Evolutionary conservation across 2,329 filamentous ascomycete genomes (phyloP), one percentile per base, ranked within the genome.

Genomic region (Verticillium dahliae): DNA sequence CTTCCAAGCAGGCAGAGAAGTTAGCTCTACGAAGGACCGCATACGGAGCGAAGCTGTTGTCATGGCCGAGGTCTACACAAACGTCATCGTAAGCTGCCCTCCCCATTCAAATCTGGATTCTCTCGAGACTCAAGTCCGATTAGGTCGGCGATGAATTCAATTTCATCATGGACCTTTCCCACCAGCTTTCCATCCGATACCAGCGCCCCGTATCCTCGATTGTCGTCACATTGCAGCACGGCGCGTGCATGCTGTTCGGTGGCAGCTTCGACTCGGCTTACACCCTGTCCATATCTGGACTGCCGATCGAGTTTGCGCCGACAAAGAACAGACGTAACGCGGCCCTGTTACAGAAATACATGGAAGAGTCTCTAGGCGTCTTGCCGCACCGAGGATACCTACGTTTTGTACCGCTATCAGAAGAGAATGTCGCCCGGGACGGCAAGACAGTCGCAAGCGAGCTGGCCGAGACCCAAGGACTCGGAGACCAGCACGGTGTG

Each of bases 251-350:
- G 67, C 79, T 91, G 61, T 88, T 94, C 63, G 90, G 85, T 1
- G 90, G 88, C 39, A 87, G 86, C 5, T 89, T 91, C 65, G 89
- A 92, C 58, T 89, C 91, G 3, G 90, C 91, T 22, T 97, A 97
- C 70, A 83, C 88, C 63, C 79, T 96, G 69, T 89, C 85, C 38
- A 84, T 97, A 62, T 88, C 84, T 39, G 87, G 91, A 0, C 79
- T 95, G 10, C 81, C 89, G 1, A 80, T 80, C 11, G 83, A 91
- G 65, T 77, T 95, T 62, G 87, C 88, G 63, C 85, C 90, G 0
- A 83, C 86, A 3, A 91, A 86, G 59, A 97, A 97, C 76, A 90
- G 90, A 72, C 86, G 91, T 65, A 95, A 94, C 72, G 86, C 91
- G 1, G 81, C 83, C n/a, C 76, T 96, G 18, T 83, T 96, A 3